A percentile compares a stretch with the other conserved stretches of the same genome.
phyloP scores from a whole-genome alignment of 306 rosid species.

The Delonix regia region DNA sequence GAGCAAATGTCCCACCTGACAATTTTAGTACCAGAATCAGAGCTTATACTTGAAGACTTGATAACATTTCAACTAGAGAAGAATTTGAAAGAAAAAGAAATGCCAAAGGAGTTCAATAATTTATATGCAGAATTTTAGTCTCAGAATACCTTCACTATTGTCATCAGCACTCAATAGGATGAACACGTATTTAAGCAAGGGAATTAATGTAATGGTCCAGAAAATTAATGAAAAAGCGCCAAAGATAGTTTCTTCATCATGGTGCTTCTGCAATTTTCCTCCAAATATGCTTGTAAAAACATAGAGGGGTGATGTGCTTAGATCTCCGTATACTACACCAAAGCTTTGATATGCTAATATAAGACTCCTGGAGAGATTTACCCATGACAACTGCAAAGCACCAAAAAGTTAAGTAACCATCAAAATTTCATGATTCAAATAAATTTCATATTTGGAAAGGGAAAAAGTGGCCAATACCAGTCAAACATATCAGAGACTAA shows the following conservation, averaged over 20 bases:
- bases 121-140: not conserved
- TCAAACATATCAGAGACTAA: not conserved
- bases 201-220: slow-evolving; percentile 79
- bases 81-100: slow-evolving; percentile 1
- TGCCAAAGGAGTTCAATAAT: not conserved
- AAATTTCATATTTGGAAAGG: slow-evolving; percentile 18
- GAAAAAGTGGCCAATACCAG: not conserved
- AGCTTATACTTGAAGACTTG: slow-evolving; percentile 16
- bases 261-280: slow-evolving; percentile 55
- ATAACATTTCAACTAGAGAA: not conserved
- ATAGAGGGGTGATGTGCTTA: slow-evolving; percentile 88
- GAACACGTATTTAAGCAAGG: slow-evolving; percentile 75
- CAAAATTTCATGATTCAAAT: not conserved
- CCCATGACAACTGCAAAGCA: slow-evolving; percentile 63
- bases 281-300: slow-evolving; percentile 68
- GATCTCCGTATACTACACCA: slow-evolving; percentile 89
- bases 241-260: slow-evolving; percentile 68
- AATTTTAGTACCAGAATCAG: slow-evolving; percentile 32
- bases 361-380: slow-evolving; percentile 57
- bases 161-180: slow-evolving; percentile 85
- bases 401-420: slow-evolving; percentile 24
- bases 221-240: slow-evolving; percentile 88
- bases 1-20: slow-evolving; percentile 90
- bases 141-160: slow-evolving; percentile 73
- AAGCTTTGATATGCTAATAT: slow-evolving; percentile 85